These are phyloP conservation scores for Lantana camara DNA, from an alignment of 257 asterid species.

Conservation along the genomic window DNA sequence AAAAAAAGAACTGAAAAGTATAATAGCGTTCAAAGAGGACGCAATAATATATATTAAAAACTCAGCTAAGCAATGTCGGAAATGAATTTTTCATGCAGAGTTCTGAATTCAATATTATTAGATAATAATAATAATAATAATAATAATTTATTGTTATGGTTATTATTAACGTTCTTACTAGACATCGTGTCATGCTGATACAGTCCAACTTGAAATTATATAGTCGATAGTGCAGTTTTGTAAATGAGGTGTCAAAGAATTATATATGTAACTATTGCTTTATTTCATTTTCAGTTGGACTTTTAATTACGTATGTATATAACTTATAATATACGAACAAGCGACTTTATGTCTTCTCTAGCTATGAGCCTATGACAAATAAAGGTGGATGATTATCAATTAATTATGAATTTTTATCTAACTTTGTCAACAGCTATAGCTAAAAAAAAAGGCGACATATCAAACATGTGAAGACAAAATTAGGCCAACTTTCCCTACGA, in stretches of 20 bases:
- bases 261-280: constrained; percentile 22
- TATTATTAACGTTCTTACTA: too few relatives aligned
- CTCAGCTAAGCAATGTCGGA: neutral
- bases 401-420: neutral
- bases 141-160: too few relatives aligned
- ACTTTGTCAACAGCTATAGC: constrained; percentile 31
- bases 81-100: neutral
- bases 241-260: constrained; percentile 9
- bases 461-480: constrained; percentile 15
- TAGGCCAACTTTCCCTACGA: constrained; percentile 23
- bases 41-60: too few relatives aligned
- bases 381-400: neutral
- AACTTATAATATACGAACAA: neutral
- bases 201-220: constrained; percentile 32
- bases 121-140: neutral
- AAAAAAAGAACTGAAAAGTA: too few relatives aligned
- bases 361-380: neutral
- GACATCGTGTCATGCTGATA: constrained; percentile 10
- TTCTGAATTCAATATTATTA: neutral
- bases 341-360: neutral
- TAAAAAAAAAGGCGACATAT: neutral
- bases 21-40: too few relatives aligned
- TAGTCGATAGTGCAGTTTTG: neutral
- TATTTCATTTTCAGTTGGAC: constrained; percentile 37
- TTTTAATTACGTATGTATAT: too few relatives aligned